These are phyloP conservation scores for Pseudocercospora pini-densiflorae DNA, from an alignment of 2,329 filamentous ascomycete genomes.

Conservation along the genomic window DNA sequence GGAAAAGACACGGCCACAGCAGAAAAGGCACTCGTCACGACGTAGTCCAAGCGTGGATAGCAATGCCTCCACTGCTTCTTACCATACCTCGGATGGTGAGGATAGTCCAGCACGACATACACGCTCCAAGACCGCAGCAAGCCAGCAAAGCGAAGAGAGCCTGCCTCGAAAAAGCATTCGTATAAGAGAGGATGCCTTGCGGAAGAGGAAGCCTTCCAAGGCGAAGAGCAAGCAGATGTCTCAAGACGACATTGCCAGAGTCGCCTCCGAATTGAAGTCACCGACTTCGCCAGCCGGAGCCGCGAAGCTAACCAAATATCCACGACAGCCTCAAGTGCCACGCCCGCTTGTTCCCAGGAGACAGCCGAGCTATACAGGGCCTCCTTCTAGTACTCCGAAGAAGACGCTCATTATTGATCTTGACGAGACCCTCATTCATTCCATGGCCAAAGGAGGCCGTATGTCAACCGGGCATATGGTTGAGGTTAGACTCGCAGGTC, in stretches of 20 bases:
- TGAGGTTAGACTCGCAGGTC: slow-evolving; percentile 64
- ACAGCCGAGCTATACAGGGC: slow-evolving; percentile 82
- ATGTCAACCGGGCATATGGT: slow-evolving; percentile 99
- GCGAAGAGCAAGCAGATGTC: slow-evolving; percentile 41
- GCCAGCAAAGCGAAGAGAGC: slow-evolving; percentile 61
- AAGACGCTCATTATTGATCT: slow-evolving; percentile 96
- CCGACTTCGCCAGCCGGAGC: slow-evolving; percentile 79
- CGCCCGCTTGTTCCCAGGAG: slow-evolving; percentile 86
- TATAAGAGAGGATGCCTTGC: slow-evolving; percentile 81
- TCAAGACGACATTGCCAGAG: slow-evolving; percentile 47
- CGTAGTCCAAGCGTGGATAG: slow-evolving; percentile 48
- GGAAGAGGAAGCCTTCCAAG: slow-evolving; percentile 73
- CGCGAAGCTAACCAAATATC: slow-evolving; percentile 76
- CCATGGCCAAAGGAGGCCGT: slow-evolving; percentile 92
- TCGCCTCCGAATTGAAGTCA: slow-evolving; percentile 84
- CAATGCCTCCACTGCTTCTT: slow-evolving; percentile 58
- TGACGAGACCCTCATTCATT: slow-evolving; percentile 97
- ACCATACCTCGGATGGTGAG: slow-evolving; percentile 67
- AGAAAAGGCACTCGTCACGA: slow-evolving; percentile 39
- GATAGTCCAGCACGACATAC: slow-evolving; percentile 59
- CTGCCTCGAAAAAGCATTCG: slow-evolving; percentile 80
- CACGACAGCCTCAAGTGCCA: slow-evolving; percentile 85
- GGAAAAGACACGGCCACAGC: slow-evolving; percentile 28
- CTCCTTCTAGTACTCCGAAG: slow-evolving; percentile 65
- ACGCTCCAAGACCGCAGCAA: slow-evolving; percentile 64